Conservation (phyloP, 2,329 filamentous ascomycete genomes). For the Nannizziopsis barbatae region DNA sequence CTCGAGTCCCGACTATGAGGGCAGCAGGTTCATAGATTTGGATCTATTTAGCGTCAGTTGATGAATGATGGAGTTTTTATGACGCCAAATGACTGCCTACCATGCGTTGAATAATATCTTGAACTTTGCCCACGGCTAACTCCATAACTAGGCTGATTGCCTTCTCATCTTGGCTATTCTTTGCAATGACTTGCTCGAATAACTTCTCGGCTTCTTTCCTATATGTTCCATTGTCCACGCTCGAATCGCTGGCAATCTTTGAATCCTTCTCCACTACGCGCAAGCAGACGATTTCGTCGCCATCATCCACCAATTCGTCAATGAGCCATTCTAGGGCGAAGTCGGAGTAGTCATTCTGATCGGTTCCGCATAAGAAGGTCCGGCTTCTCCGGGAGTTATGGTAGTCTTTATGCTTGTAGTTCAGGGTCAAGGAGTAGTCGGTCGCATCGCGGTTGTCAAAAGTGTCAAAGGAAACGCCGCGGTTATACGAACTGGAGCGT, state of each 20-base stretch:
- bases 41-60: constrained; percentile 48
- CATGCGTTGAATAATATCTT: constrained; percentile 81
- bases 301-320: constrained; percentile 83
- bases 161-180: constrained; percentile 65
- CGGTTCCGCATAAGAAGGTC: constrained; percentile 82
- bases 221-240: constrained; percentile 58
- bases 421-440: constrained; percentile 68
- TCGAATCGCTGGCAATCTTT: constrained; percentile 51
- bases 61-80: background rate
- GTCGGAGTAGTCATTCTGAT: constrained; percentile 84
- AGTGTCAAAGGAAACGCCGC: constrained; percentile 63
- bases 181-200: constrained; percentile 63
- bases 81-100: constrained; percentile 40
- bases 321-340: constrained; percentile 88
- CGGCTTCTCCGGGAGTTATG: constrained; percentile 67
- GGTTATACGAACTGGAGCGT: constrained; percentile 47
- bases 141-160: constrained; percentile 79
- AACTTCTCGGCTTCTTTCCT: constrained; percentile 62
- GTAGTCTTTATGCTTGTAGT: constrained; percentile 77
- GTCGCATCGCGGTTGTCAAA: constrained; percentile 56
- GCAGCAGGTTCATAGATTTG: constrained; percentile 85
- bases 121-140: constrained; percentile 78
- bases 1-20: constrained; percentile 79
- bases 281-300: constrained; percentile 85
- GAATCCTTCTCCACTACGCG: constrained; percentile 76